Evolutionary conservation across 306 rosid genomes (phyloP).

Genomic region (Phaseolus lunatus): DNA sequence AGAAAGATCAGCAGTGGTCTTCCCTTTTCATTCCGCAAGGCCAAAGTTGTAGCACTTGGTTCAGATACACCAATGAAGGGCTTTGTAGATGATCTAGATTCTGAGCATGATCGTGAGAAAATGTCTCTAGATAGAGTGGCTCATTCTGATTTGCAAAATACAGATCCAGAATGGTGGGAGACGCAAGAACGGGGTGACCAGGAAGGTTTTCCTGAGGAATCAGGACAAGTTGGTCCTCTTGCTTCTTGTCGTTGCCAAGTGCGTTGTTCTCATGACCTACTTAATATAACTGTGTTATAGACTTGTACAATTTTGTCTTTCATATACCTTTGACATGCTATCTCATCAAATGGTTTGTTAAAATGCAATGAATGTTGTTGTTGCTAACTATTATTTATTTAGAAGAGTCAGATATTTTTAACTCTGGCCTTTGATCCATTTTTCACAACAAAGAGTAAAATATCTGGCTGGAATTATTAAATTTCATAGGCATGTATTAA

Average conservation of each 20-base stretch:
- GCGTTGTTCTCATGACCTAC: slow-evolving; percentile 31
- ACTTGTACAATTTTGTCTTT: slow-evolving; percentile 19
- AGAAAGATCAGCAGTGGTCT: slow-evolving; percentile 45
- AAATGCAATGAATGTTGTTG: slow-evolving; percentile 25
- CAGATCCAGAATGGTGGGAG: slow-evolving; percentile 93
- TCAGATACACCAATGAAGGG: slow-evolving; percentile 82
- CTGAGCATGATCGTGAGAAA: slow-evolving; percentile 48
- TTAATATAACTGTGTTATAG: slow-evolving; percentile 4
- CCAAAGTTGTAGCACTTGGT: slow-evolving; percentile 66
- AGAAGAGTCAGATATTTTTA: slow-evolving; percentile 35
- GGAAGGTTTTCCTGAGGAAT: slow-evolving; percentile 77
- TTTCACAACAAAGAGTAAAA: slow-evolving; percentile 19
- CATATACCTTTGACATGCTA: slow-evolving; percentile 29
- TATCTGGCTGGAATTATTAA: slow-evolving; percentile 32
- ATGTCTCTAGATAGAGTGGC: slow-evolving; percentile 36
- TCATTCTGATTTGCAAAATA: slow-evolving; percentile 45
- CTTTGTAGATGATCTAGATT: slow-evolving; percentile 83
- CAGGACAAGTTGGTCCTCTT: slow-evolving; percentile 93
- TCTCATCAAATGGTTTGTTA: slow-evolving; percentile 30
- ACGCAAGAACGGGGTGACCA: slow-evolving; percentile 82
- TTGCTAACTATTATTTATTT: neutral
- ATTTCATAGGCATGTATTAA: slow-evolving; percentile 21
- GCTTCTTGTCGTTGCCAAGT: slow-evolving; percentile 97
- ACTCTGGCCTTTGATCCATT: slow-evolving; percentile 20
- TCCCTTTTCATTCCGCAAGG: slow-evolving; percentile 56